Evolutionary conservation across 352 stramenopile genomes (phyloP).

Genomic region (Pythium brassicae): DNA sequence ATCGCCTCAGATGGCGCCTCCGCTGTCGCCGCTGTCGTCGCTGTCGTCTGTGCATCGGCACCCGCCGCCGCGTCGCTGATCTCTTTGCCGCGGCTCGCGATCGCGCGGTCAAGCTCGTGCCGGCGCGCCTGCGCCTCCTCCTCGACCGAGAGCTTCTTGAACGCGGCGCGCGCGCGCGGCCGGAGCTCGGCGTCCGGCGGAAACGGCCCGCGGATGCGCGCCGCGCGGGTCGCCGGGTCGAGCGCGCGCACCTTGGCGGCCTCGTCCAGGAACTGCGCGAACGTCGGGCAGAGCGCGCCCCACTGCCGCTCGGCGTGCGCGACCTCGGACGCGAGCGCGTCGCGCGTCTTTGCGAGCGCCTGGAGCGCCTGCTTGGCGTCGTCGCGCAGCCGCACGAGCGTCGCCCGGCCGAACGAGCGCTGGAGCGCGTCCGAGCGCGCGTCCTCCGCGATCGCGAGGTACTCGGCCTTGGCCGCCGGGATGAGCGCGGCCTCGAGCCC

Average conservation of each 20-base stretch:
- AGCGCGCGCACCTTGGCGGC: slow-evolving; percentile 45
- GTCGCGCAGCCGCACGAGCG: slow-evolving; percentile 59
- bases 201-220: slow-evolving; percentile 56
- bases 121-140: slow-evolving; percentile 64
- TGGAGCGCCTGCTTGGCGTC: slow-evolving; percentile 56
- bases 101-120: slow-evolving; percentile 53
- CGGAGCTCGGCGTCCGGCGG: slow-evolving; percentile 39
- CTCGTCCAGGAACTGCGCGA: slow-evolving; percentile 63
- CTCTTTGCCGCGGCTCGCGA: slow-evolving; percentile 53
- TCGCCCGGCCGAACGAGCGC: slow-evolving; percentile 52
- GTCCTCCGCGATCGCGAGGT: slow-evolving; percentile 69
- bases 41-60: background rate
- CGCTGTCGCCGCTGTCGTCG: background rate
- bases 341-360: slow-evolving; percentile 40
- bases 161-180: slow-evolving; percentile 44
- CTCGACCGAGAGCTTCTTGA: slow-evolving; percentile 82
- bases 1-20: slow-evolving; percentile 7
- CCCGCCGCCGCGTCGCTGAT: slow-evolving; percentile 19
- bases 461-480: slow-evolving; percentile 68
- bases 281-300: slow-evolving; percentile 38
- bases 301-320: slow-evolving; percentile 38
- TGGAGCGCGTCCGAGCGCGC: slow-evolving; percentile 62
- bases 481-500: slow-evolving; percentile 47
- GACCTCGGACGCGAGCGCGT: slow-evolving; percentile 46
- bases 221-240: slow-evolving; percentile 22